Base-by-base conservation (phyloP, 495 filamentous ascomycete species). In the Apodospora peruviana region DNA sequence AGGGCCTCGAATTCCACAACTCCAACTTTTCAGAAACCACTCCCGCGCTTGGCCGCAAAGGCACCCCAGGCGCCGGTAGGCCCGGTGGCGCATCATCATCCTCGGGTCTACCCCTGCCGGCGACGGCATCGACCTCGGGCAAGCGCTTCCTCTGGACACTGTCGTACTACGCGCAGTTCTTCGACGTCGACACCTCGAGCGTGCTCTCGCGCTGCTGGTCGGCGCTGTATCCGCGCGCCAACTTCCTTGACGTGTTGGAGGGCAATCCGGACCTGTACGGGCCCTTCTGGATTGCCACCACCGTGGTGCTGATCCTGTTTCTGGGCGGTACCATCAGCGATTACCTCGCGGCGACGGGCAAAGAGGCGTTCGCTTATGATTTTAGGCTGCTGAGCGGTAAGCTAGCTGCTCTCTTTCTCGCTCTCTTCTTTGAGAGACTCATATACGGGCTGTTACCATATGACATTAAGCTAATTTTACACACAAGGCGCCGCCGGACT, bases 1-100 rank as follows among this genome's bases (percentile, higher is more conserved):
- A 97, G n/a, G n/a, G n/a, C 73, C 90, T 97, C 54, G 94, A 97
- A 79, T 98, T 98, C 74, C 93, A 98, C 77, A 83, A 86, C 57
- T 95, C 90, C 37, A 79, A 68, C 63, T 78, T 76, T 67, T 65
- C 59, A 53, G 66, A 69, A 74, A 81, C 67, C 65, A 65, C 76
- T 52, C 73, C 77, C 47, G 77, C 73, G 56, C 69, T 64, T n/a
- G n/a, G n/a, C 42, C 69, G 72, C 57, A 77, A 80, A 50, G 72
- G 78, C 55, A 71, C 40, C 16, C 23, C 23, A 23, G 34, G 46
- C 11, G 44, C 24, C 16, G 27, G 27, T 32, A 12, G 27, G 5
- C 7, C 27, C 12, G 27, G 27, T 7, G 36, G 36, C 5, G 18
- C 14, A 4, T 22, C 19, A 3, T 14, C 2, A 40, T 75, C 79